phyloP scores from a whole-genome alignment of 345 rosid genomes.

The Brassica juncea region DNA sequence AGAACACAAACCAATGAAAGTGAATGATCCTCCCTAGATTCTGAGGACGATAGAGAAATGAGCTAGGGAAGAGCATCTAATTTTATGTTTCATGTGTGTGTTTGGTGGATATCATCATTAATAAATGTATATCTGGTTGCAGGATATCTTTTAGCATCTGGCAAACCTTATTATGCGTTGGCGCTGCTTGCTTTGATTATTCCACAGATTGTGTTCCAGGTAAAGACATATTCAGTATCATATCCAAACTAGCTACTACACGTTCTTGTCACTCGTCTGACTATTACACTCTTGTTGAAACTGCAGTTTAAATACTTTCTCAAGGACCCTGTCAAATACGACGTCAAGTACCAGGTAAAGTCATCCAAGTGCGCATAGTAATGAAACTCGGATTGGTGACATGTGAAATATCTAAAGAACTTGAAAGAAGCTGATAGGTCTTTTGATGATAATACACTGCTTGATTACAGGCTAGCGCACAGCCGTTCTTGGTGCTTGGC shows the following conservation, averaged over 20 bases:
- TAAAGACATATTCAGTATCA: slow-evolving; percentile 24
- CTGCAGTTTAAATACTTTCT: slow-evolving; percentile 88
- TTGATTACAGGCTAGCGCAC: slow-evolving; percentile 84
- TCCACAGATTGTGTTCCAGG: slow-evolving; percentile 95
- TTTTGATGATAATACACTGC: background rate
- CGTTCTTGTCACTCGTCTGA: slow-evolving; percentile 11
- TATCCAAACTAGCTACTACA: background rate
- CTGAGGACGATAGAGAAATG: background rate
- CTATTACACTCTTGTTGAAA: background rate
- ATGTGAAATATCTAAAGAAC: background rate
- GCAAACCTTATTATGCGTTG: slow-evolving; percentile 86
- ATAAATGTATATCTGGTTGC: slow-evolving; percentile 14
- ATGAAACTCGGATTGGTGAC: background rate
- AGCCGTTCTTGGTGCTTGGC: slow-evolving; percentile 92
- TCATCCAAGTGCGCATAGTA: background rate
- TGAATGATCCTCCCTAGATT: background rate
- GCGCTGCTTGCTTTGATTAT: slow-evolving; percentile 71
- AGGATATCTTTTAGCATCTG: slow-evolving; percentile 95
- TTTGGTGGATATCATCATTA: background rate
- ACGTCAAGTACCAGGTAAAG: slow-evolving; percentile 90
- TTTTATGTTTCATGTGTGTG: background rate
- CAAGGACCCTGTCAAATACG: slow-evolving; percentile 92
- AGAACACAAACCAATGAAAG: background rate
- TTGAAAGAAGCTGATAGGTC: background rate
- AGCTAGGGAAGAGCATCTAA: background rate